A percentile compares a stretch with the other conserved stretches of the same genome.
These are phyloP conservation scores for Ogataea paraovalis DNA, from an alignment of 805 yeast genomes.

Conservation along the genomic window DNA sequence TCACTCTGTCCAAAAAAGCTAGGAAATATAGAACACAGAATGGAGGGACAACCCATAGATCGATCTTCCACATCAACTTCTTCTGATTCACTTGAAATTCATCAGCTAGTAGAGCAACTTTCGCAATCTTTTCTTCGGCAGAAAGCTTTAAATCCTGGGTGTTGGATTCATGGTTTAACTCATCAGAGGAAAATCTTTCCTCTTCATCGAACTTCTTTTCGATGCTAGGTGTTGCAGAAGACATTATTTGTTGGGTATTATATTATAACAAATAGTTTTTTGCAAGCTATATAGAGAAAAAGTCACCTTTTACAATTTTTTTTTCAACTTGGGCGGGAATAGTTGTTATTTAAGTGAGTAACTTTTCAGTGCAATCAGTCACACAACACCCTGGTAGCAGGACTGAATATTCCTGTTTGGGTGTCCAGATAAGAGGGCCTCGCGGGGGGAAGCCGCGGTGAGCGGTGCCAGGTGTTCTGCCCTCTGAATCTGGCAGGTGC, in stretches of 20 bases:
- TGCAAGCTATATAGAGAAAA: no score
- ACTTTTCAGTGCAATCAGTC: neutral
- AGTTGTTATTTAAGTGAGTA: neutral
- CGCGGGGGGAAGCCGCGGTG: neutral
- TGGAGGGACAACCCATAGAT: slow-evolving; percentile 69
- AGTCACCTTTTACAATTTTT: neutral
- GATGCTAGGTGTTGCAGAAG: slow-evolving; percentile 15
- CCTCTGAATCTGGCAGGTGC: neutral
- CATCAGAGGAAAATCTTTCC: slow-evolving; percentile 9
- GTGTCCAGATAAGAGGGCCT: neutral
- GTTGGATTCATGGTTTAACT: slow-evolving; percentile 1
- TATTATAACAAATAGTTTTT: neutral
- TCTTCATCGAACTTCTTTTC: slow-evolving; percentile 18
- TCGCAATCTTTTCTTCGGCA: slow-evolving; percentile 21
- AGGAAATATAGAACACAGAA: slow-evolving; percentile 70
- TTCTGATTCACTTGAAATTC: slow-evolving; percentile 49
- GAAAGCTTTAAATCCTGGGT: slow-evolving; percentile 13
- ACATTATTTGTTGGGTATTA: slow-evolving; percentile 7
- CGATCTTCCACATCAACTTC: slow-evolving; percentile 60
- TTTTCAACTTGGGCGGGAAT: neutral
- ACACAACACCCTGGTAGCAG: neutral
- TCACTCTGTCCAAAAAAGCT: slow-evolving; percentile 77
- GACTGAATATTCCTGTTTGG: neutral
- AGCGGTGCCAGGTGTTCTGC: neutral
- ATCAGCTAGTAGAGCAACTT: slow-evolving; percentile 36